A percentile compares a stretch with the other conserved stretches of the same genome.
phyloP scores from a whole-genome alignment of 176 grass and related monocot species.

The Musa beccarii region DNA sequence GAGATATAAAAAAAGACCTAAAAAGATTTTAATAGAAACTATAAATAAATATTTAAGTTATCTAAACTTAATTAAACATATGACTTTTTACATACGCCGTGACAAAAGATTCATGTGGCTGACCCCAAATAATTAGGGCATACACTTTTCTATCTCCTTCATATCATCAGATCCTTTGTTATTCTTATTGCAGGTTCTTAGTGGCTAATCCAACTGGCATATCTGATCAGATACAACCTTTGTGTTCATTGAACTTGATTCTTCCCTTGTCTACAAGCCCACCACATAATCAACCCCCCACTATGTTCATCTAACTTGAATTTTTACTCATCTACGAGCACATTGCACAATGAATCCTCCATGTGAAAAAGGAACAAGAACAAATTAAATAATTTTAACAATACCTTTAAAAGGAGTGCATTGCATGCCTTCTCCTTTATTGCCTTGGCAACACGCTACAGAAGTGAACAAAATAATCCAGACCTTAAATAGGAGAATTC shows the following conservation, averaged over 20 bases:
- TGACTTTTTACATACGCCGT: too few relatives aligned
- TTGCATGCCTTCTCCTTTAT: conserved; percentile 88
- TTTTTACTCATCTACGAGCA: not conserved
- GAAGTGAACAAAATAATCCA: not conserved
- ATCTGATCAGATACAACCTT: not conserved
- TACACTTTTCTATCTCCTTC: too few relatives aligned
- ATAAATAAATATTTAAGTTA: too few relatives aligned
- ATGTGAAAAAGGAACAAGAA: not conserved
- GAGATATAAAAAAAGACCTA: too few relatives aligned
- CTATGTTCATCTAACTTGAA: not conserved
- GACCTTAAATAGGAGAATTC: not conserved
- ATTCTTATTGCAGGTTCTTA: too few relatives aligned
- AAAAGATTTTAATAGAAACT: too few relatives aligned
- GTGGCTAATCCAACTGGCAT: too few relatives aligned
- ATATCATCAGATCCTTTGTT: too few relatives aligned
- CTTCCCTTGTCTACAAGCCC: not conserved
- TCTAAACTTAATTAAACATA: too few relatives aligned
- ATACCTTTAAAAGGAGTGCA: conserved; percentile 83
- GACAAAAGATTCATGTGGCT: too few relatives aligned
- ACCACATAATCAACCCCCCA: not conserved
- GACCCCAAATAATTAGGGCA: too few relatives aligned
- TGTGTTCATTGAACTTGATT: not conserved
- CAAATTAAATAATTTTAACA: too few relatives aligned
- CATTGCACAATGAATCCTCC: not conserved
- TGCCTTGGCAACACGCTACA: conserved; percentile 81